Conservation (phyloP, 1,139 yeast species). For the Geotrichum histeridarum region DNA sequence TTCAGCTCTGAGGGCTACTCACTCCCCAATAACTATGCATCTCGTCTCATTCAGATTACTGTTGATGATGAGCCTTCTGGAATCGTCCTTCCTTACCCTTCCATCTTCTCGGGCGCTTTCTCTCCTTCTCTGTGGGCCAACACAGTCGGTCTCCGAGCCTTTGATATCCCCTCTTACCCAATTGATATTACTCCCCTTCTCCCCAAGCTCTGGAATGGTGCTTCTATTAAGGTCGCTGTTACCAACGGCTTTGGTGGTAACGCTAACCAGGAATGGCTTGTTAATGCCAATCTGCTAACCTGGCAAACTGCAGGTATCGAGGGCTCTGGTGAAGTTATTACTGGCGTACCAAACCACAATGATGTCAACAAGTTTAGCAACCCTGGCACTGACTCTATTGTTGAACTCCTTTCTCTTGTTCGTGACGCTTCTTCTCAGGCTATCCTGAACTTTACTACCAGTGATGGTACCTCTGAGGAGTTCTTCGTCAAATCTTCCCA, state of each 20-base stretch:
- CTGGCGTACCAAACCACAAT: slow-evolving; percentile 11
- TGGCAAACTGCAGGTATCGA: slow-evolving; percentile 46
- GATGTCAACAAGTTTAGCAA: slow-evolving; percentile 13
- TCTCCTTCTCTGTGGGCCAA: slow-evolving; percentile 78
- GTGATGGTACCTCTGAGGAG: slow-evolving; percentile 7
- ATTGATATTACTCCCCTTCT: slow-evolving; percentile 63
- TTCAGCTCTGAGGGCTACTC: slow-evolving; percentile 38
- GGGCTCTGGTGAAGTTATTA: slow-evolving; percentile 29
- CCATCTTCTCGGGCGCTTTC: slow-evolving; percentile 71
- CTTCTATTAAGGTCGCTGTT: slow-evolving; percentile 37
- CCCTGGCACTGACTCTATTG: slow-evolving; percentile 8
- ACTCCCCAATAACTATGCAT: slow-evolving; percentile 41
- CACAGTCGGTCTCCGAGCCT: slow-evolving; percentile 65
- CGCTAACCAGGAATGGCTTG: slow-evolving; percentile 52
- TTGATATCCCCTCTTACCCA: slow-evolving; percentile 61
- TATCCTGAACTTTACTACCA: slow-evolving; percentile 15
- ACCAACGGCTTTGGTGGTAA: slow-evolving; percentile 53
- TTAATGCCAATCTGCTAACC: slow-evolving; percentile 58
- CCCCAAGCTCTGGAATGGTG: slow-evolving; percentile 53
- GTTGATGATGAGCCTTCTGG: slow-evolving; percentile 37
- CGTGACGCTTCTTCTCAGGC: slow-evolving; percentile 17
- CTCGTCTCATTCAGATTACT: slow-evolving; percentile 36
- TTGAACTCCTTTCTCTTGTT: slow-evolving; percentile 16
- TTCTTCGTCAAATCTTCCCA: slow-evolving; percentile 18
- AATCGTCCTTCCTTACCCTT: slow-evolving; percentile 40